Evolutionary conservation across 306 rosid genomes (phyloP).

Genomic region (Quercus rubra): DNA sequence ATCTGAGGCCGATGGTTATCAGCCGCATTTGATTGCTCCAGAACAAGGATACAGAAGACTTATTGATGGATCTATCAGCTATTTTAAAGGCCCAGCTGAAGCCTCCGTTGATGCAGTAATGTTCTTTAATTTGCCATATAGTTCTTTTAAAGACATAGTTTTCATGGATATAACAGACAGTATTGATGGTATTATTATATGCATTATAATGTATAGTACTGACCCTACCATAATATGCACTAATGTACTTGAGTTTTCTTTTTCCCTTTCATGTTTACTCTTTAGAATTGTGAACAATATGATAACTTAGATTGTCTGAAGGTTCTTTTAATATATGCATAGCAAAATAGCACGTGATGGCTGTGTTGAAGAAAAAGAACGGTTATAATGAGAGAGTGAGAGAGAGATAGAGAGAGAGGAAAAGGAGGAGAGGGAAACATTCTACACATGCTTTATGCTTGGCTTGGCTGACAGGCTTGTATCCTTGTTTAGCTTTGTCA

Average conservation of each 20-base stretch:
- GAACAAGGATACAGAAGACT: conserved; percentile 99
- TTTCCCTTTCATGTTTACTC: background rate
- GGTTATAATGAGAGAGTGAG: background rate
- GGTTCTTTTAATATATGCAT: background rate
- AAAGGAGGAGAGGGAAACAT: background rate
- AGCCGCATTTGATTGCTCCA: conserved; percentile 98
- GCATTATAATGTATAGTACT: background rate
- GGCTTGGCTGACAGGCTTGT: background rate
- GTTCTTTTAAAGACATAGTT: background rate
- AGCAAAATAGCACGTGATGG: background rate
- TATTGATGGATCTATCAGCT: conserved; percentile 88
- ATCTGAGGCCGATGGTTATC: conserved; percentile 97
- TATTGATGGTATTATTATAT: background rate
- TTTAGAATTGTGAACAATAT: background rate
- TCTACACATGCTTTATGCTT: background rate
- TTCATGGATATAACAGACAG: background rate
- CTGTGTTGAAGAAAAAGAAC: background rate
- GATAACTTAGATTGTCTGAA: background rate
- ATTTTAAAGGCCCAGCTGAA: conserved; percentile 99
- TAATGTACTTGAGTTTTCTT: background rate
- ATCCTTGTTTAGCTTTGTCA: background rate
- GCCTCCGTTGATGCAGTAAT: conserved; percentile 99
- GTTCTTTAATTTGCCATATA: conserved; percentile 12
- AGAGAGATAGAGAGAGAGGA: background rate
- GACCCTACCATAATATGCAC: background rate